phyloP scores from a whole-genome alignment of 2,329 filamentous ascomycete species.

The Sporothrix sp. region DNA sequence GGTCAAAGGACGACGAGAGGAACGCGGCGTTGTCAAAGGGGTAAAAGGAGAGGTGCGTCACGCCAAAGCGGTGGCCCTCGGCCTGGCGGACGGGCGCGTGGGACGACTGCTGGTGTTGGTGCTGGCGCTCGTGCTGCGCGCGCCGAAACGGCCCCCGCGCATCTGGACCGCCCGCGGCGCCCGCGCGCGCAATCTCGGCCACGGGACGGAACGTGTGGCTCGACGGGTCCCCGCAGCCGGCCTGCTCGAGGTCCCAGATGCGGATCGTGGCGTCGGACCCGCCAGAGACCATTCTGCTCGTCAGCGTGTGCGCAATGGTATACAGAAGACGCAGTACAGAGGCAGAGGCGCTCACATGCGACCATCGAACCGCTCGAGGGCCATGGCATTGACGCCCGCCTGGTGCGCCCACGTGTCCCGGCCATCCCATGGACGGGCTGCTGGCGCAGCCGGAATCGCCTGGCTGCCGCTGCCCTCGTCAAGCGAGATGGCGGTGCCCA shows the following conservation, averaged over 20 bases:
- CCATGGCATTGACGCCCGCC: conserved; percentile 68
- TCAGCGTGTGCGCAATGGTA: background rate
- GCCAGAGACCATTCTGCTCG: conserved; percentile 62
- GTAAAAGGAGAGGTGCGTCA: conserved; percentile 69
- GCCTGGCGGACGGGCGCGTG: background rate
- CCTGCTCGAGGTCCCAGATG: conserved; percentile 74
- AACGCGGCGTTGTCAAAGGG: conserved; percentile 69
- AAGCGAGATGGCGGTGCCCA: conserved; percentile 24
- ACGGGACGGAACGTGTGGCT: conserved; percentile 45
- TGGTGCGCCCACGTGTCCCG: conserved; percentile 54
- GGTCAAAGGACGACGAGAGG: conserved; percentile 68
- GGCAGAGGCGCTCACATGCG: conserved; percentile 42
- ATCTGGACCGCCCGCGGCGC: background rate
- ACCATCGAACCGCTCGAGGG: conserved; percentile 74
- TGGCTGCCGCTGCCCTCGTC: conserved; percentile 14
- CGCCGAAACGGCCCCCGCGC: conserved; percentile 7
- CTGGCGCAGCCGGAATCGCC: too few relatives aligned
- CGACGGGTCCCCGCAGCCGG: conserved; percentile 29
- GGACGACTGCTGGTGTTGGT: background rate
- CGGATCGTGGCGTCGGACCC: conserved; percentile 77
- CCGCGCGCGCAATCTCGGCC: conserved; percentile 38
- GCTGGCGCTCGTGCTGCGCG: background rate
- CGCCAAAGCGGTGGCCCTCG: conserved; percentile 53
- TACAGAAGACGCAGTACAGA: too few relatives aligned
- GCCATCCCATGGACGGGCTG: too few relatives aligned